Base-by-base conservation (phyloP, 2,329 filamentous ascomycete genomes). In the Diaporthe vexans region DNA sequence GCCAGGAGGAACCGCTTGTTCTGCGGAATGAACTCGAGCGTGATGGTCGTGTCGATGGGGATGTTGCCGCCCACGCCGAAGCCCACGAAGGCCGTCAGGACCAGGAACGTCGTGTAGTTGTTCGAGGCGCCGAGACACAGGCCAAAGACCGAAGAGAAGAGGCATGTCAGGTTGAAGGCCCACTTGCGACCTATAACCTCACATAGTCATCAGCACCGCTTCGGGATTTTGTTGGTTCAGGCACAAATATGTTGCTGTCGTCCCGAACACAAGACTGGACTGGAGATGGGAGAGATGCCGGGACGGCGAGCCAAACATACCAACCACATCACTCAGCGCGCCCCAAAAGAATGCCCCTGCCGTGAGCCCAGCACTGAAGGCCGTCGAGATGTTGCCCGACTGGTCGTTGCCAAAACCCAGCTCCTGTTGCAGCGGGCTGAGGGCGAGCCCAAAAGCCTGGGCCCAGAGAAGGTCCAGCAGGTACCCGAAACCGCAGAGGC, bases 131-230 rank as follows among this genome's bases (percentile, higher is more conserved):
- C 89, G 1, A 90, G 83, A 29, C 84, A 86, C 0, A 90, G 80
- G 11, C 89, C 88, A 74, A 91, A 91, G 4, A 88, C 78, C 11
- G 86, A 86, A 0, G 87, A 83, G 71, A 90, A 83, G n/a, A 91
- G 82, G 61, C 88, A 88, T 0, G 89, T 91, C 51, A 89, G 77
- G 78, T 91, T 91, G 81, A 91, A 91, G 0, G 88, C 88, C 86
- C 87, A 90, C 72, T 84, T 83, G 40, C 89, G 85, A 48, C 73
- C 73, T 75, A 58, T 73, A 58, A 70, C 83, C 84, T 85, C 54
- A 4, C 19, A 63, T 21, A 15, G 29, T 21, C 4, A 54, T 68
- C 63, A 68, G 63, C 48, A 54, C 17, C 33, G n/a, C 19, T 19
- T 26, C 46, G 21, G 13, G 48, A 51, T 4, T 40, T 26, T 67